Evolutionary conservation across 2,329 filamentous ascomycete genomes (phyloP), one percentile per base, ranked within the genome.

Genomic region (Fusarium humuli): DNA sequence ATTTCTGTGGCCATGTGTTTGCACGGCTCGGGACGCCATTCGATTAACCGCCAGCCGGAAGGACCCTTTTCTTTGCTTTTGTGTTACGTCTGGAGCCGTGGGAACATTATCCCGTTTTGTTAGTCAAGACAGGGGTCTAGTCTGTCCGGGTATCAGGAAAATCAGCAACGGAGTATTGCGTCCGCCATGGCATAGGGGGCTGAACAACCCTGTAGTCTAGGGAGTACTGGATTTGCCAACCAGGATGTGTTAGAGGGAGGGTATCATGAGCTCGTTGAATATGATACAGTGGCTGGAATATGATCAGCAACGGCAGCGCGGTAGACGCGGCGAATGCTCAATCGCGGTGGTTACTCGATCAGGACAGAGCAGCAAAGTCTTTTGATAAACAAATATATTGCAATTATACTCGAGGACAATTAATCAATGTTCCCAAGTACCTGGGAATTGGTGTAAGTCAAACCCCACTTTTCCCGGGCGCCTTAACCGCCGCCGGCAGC

Each of bases 401-500:
- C 16, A 27, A 27, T 10, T 52, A 18, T 40, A 30, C 22, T n/a
- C 16, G 41, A 25, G 40, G 30, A 4, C 7, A 10, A 22, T 55
- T n/a, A 25, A 22, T 45, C 11, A 6, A 27, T 29, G n/a, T n/a
- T 42, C 20, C 22, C 23, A 41, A 52, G 18, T 52, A 16, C 23
- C 49, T 42, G 34, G 34, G 20, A 12, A 22, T 42, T 20, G 34
- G 49, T 53, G 34, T 53, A 42, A 53, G 8, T 45, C 7, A 18
- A 34, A 34, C 6, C 3, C 64, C 64, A 67, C 45, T 57, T 62
- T 62, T 67, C 62, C 62, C 62, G 64, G 64, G 55, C 14, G 22
- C 13, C 40, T 40, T 13, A 5, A 47, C 22, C 47, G 45, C 57
- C 62, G 62, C 45, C 62, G 62, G 54, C 62, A 34, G 25, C 45